Conservation (phyloP, 306 rosid genomes). For the Inga oerstediana region DNA sequence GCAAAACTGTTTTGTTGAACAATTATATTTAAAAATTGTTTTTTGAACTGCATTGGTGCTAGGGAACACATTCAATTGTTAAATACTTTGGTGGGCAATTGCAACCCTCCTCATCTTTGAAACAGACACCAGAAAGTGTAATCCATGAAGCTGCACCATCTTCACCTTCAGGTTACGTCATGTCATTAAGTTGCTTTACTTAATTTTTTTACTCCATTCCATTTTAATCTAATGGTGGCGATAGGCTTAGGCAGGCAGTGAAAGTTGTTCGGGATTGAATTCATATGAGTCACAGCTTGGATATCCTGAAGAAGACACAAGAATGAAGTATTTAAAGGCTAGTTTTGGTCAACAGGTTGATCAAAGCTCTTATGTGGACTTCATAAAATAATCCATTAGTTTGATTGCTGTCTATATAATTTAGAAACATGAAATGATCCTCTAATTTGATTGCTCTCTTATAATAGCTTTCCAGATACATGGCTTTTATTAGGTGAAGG, state of each 20-base stretch:
- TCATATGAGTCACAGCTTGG: constrained; percentile 42
- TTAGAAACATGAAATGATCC: background rate
- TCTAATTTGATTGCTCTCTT: background rate
- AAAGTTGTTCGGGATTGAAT: constrained; percentile 50
- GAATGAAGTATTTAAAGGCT: constrained; percentile 34
- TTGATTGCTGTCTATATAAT: background rate
- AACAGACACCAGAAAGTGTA: constrained; percentile 42
- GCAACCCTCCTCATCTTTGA: constrained; percentile 44
- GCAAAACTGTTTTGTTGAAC: constrained; percentile 18
- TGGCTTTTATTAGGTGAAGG: background rate
- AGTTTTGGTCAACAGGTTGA: constrained; percentile 55
- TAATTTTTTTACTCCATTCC: constrained; percentile 10
- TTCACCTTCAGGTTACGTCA: constrained; percentile 65
- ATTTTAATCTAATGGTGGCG: constrained; percentile 34
- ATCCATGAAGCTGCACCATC: constrained; percentile 53
- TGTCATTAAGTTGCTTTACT: constrained; percentile 23
- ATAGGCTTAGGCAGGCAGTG: constrained; percentile 49
- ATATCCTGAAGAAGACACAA: constrained; percentile 48
- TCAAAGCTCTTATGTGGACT: constrained; percentile 39
- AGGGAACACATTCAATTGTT: constrained; percentile 85
- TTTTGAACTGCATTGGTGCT: constrained; percentile 37
- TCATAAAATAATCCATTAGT: constrained; percentile 12
- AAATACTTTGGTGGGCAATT: constrained; percentile 72
- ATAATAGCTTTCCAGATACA: background rate
- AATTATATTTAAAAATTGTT: constrained; percentile 5